Evolutionary conservation across 495 filamentous ascomycete genomes (phyloP).

Genomic region (Daldinia loculata): DNA sequence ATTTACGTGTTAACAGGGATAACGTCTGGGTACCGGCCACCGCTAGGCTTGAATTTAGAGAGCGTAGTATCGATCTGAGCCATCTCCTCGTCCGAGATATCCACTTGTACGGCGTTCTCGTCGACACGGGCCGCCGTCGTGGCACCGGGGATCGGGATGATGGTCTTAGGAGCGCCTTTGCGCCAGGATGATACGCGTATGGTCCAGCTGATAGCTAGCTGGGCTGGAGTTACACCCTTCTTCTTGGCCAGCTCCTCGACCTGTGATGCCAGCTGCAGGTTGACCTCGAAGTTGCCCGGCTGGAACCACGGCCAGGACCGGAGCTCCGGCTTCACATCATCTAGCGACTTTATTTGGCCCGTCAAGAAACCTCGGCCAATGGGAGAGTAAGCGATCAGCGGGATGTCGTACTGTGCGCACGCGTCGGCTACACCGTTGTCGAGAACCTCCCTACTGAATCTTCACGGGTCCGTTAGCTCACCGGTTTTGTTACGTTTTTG

Average conservation of each 20-base stretch:
- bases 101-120: constrained; percentile 60
- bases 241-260: constrained; percentile 70
- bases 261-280: constrained; percentile 73
- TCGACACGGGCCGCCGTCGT: constrained; percentile 56
- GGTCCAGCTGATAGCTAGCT: constrained; percentile 83
- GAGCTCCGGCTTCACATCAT: constrained; percentile 65
- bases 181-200: constrained; percentile 54
- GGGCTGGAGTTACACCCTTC: constrained; percentile 76
- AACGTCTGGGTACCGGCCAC: constrained; percentile 51
- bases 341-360: constrained; percentile 66
- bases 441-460: constrained; percentile 48
- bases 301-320: constrained; percentile 68
- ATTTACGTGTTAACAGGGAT: constrained; percentile 48
- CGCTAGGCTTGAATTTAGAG: constrained; percentile 52
- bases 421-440: constrained; percentile 76
- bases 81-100: constrained; percentile 59
- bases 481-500: no score
- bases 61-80: constrained; percentile 59
- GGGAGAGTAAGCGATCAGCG: constrained; percentile 67
- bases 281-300: constrained; percentile 73
- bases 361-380: constrained; percentile 53
- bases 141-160: constrained; percentile 87
- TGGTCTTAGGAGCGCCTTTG: constrained; percentile 65
- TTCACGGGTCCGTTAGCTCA: constrained; percentile 65
- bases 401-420: constrained; percentile 78